phyloP scores from a whole-genome alignment of 768 basidiomycete species.

The Polyporus arcularius region DNA sequence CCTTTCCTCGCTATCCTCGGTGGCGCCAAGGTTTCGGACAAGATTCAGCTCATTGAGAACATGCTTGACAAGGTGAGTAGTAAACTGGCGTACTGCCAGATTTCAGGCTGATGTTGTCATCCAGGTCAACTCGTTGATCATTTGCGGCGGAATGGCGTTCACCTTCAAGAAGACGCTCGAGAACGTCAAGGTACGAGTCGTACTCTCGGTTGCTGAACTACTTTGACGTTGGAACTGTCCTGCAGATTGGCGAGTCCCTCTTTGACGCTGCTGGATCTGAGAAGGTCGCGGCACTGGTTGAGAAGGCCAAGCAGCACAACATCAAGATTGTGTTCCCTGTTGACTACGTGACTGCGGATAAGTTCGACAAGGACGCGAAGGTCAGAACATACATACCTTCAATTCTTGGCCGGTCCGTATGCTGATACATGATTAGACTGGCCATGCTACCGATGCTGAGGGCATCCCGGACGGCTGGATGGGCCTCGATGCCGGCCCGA shows the following conservation, averaged over 20 bases:
- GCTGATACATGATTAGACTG: slow-evolving; percentile 47
- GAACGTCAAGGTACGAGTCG: slow-evolving; percentile 57
- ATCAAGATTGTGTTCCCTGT: slow-evolving; percentile 96
- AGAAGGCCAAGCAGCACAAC: slow-evolving; percentile 89
- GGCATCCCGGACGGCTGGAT: slow-evolving; percentile 94
- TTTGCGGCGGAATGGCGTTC: slow-evolving; percentile 98
- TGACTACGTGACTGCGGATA: slow-evolving; percentile 93
- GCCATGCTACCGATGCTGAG: slow-evolving; percentile 71
- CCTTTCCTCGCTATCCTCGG: slow-evolving; percentile 99
- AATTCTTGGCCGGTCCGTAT: not conserved
- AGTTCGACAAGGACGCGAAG: slow-evolving; percentile 90
- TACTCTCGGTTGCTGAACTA: not conserved
- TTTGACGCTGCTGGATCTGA: slow-evolving; percentile 88
- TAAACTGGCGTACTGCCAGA: not conserved
- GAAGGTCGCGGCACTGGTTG: slow-evolving; percentile 81
- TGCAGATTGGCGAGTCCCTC: slow-evolving; percentile 90
- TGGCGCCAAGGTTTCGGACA: slow-evolving; percentile 98
- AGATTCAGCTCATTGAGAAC: slow-evolving; percentile 98
- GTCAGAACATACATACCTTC: slow-evolving; percentile 40
- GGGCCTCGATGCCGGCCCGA: slow-evolving; percentile 90
- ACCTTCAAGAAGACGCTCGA: slow-evolving; percentile 97
- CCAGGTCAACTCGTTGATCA: slow-evolving; percentile 92
- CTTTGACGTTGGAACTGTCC: not conserved
- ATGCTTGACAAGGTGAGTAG: slow-evolving; percentile 88
- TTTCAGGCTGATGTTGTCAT: not conserved